phyloP scores from a whole-genome alignment of 176 grass and related monocot genomes.

The Avena insularis region DNA sequence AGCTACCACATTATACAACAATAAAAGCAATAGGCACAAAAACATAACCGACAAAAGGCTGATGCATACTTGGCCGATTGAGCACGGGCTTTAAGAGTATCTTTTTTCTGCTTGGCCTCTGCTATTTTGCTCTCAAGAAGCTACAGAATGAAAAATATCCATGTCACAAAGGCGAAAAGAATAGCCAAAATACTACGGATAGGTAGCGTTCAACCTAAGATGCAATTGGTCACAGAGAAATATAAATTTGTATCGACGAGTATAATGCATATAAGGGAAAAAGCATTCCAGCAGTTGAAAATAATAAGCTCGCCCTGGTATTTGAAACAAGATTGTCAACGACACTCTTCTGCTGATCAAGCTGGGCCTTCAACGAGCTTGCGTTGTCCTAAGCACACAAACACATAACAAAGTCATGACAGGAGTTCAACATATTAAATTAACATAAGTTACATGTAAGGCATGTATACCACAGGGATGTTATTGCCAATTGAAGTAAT shows the following conservation, averaged over 20 bases:
- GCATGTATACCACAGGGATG: not conserved
- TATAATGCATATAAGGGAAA: slow-evolving; percentile 24
- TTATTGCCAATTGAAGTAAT: not conserved
- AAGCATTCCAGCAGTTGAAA: not conserved
- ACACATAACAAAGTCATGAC: slow-evolving; percentile 10
- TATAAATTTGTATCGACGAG: not conserved
- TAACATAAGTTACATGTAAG: slow-evolving; percentile 16
- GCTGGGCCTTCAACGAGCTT: slow-evolving; percentile 82
- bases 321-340: slow-evolving; percentile 96
- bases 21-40: not conserved
- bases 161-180: slow-evolving; percentile 17
- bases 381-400: slow-evolving; percentile 82
- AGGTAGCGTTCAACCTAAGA: not conserved
- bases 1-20: slow-evolving; percentile 12
- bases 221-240: not conserved
- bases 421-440: slow-evolving; percentile 34
- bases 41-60: slow-evolving; percentile 26
- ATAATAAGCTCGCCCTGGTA: slow-evolving; percentile 69
- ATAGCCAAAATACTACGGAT: slow-evolving; percentile 1
- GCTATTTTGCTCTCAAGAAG: slow-evolving; percentile 98
- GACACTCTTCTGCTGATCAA: slow-evolving; percentile 93
- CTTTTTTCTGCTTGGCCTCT: slow-evolving; percentile 76
- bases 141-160: slow-evolving; percentile 53
- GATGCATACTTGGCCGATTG: slow-evolving; percentile 91
- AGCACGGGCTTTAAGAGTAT: slow-evolving; percentile 64